Base-by-base conservation (phyloP, 1,139 yeast species). In the Nadsonia starkeyi-henricii region DNA sequence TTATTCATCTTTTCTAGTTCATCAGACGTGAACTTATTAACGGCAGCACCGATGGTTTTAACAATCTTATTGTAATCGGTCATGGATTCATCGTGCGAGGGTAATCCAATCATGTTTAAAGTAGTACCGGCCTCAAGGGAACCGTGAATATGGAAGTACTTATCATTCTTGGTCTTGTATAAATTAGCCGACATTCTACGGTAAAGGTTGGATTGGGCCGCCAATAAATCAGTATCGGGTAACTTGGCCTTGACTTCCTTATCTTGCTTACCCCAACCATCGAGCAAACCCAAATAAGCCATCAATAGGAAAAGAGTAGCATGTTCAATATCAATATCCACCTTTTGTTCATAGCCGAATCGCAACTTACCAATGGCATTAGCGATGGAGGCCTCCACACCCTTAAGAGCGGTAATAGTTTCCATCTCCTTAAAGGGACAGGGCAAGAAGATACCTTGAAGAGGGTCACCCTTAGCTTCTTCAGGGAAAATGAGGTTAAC, bases 1-100 rank as follows among this genome's bases (percentile, higher is more conserved):
- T 59, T 59, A 48, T 79, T 72, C 53, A 89, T 96, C 2, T 66
- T 60, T 41, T 76, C 75, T 55, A 74, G 78, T 64, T 79, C 76
- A 20, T 70, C 65, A 17, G 73, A 56, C 2, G 79, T 63, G 59
- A 79, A 82, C 3, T 69, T 54, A 41, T 58, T 54, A 36, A 62
- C 60, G 17, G 62, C 63, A 26, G 48, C 57, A 44, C 64, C 64
- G 48, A 62, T 60, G 42, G 52, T 55, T 19, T 61, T 52, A 26
- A 63, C 58, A 43, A 63, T 57, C 21, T 57, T 58, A 15, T 58
- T 52, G 52, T 64, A 62, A 42, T 61, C 64, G 7, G 57, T 55
- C 3, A 60, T 55, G 12, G 7, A 7, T 3, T 56, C 57, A 30
- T 56, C 52, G 48, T 53, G 57, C 13, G 63, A 53, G 2, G 68